Percentiles rank a stretch among this genome's conserved stretches.
These are phyloP conservation scores for Triticum monococcum DNA, from an alignment of 176 grass and related monocot genomes.

Conservation along the genomic window DNA sequence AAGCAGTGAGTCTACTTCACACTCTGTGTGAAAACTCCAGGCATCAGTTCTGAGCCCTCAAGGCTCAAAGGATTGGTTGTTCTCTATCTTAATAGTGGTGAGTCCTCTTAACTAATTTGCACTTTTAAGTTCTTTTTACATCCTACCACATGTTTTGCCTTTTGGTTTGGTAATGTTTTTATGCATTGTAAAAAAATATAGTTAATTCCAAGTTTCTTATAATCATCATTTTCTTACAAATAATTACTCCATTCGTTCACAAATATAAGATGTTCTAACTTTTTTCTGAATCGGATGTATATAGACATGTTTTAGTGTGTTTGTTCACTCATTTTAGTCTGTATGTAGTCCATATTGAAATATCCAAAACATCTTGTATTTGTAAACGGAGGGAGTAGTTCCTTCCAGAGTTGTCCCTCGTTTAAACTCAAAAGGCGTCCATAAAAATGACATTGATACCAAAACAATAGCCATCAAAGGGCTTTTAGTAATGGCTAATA, in stretches of 20 bases:
- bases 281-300: too few relatives aligned
- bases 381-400: not conserved
- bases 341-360: too few relatives aligned
- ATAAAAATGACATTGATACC: too few relatives aligned
- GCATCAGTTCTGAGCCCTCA: not conserved
- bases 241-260: not conserved
- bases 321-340: too few relatives aligned
- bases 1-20: not conserved
- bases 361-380: too few relatives aligned
- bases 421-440: too few relatives aligned
- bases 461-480: too few relatives aligned
- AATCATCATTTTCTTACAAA: not conserved
- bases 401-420: too few relatives aligned
- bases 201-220: not conserved
- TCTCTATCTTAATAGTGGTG: not conserved
- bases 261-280: too few relatives aligned
- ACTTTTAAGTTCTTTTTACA: not conserved
- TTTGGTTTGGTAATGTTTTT: too few relatives aligned
- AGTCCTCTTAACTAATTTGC: not conserved
- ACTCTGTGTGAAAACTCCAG: not conserved
- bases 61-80: not conserved
- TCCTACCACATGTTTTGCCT: not conserved
- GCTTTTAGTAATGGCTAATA: too few relatives aligned
- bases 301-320: too few relatives aligned
- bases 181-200: not conserved